Evolutionary conservation across 2,329 filamentous ascomycete genomes (phyloP).

Genomic region (Exophiala spinifera): DNA sequence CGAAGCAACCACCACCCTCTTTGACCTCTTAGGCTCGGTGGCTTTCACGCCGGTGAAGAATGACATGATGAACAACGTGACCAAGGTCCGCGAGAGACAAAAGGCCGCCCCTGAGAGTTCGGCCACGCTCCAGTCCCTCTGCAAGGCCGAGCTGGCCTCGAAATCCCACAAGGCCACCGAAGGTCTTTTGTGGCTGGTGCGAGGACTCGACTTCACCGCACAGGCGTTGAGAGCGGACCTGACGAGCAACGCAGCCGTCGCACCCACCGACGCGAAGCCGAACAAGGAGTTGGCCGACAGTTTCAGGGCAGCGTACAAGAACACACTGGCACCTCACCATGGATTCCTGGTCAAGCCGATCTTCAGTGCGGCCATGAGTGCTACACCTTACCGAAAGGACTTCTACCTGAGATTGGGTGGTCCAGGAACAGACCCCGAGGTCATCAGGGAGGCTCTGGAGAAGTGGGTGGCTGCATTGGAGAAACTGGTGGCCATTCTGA

Average conservation of each 20-base stretch:
- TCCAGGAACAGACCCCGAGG: constrained; percentile 41
- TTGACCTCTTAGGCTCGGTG: constrained; percentile 64
- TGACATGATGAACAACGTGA: constrained; percentile 88
- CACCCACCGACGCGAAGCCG: constrained; percentile 20
- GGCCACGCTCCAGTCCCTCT: constrained; percentile 79
- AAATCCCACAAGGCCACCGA: constrained; percentile 88
- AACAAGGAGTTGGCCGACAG: constrained; percentile 66
- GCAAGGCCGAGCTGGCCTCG: constrained; percentile 79
- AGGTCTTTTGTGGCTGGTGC: constrained; percentile 84
- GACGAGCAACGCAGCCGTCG: constrained; percentile 40
- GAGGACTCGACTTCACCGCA: constrained; percentile 93
- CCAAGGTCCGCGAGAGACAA: constrained; percentile 88
- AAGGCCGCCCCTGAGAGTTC: constrained; percentile 74
- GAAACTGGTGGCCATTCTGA: constrained; percentile 73
- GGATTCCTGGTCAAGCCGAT: constrained; percentile 84
- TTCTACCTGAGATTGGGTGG: constrained; percentile 80
- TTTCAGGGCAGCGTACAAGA: constrained; percentile 80
- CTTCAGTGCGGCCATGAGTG: constrained; percentile 89
- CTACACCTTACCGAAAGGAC: constrained; percentile 87
- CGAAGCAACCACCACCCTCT: constrained; percentile 81
- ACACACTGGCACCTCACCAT: constrained; percentile 89
- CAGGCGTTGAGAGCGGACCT: constrained; percentile 64
- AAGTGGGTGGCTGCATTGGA: constrained; percentile 75
- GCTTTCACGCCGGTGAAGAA: constrained; percentile 89
- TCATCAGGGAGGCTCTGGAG: constrained; percentile 63